Base-by-base conservation (phyloP, 768 basidiomycete genomes). In the Leccinum aurantiacum region DNA sequence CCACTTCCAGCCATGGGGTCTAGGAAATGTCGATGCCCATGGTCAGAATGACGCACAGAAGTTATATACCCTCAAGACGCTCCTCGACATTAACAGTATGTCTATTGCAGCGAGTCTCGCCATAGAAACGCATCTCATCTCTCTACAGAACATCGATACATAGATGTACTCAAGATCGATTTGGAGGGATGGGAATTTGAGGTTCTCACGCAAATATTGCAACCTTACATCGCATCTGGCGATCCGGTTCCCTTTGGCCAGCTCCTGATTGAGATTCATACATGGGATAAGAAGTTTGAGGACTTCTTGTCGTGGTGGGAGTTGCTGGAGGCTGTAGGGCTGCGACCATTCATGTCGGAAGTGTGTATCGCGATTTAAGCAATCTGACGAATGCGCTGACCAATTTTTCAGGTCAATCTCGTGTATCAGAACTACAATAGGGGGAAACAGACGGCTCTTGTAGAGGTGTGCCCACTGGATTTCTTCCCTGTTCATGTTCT, bases 381-480 rank as follows among this genome's bases (percentile, higher is more conserved):
- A 1, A 11, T 25, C 24, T 14, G 10, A 15, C 10, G 5, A 44
- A 29, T 1, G 4, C 24, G 38, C 63, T 72, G 15, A 65, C n/a
- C 19, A 19, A 1, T 60, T 3, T n/a, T 29, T 53, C 61, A 83
- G 80, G 80, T 84, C 24, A 85, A 84, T 68, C 69, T 85, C 47
- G 81, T 85, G 19, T 85, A 85, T 65, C 79, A 80, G 58, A 85
- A 84, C 63, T 84, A 84, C 68, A 83, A 84, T 65, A 76, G 69
- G 58, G 76, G 76, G 4, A 71, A 71, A 22, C 77, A 73, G 2
- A 68, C 80, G 14, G 81, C 83, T 57, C 77, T 85, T 14, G 80
- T 78, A 6, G 84, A 84, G 77, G 82, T 82, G 62, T 38, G 74
- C 48, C 33, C 8, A 37, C 8, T 14, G 10, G 2, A 2, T n/a